These are phyloP conservation scores for Tuber indicum DNA, from an alignment of 495 filamentous ascomycete genomes.

Conservation along the genomic window DNA sequence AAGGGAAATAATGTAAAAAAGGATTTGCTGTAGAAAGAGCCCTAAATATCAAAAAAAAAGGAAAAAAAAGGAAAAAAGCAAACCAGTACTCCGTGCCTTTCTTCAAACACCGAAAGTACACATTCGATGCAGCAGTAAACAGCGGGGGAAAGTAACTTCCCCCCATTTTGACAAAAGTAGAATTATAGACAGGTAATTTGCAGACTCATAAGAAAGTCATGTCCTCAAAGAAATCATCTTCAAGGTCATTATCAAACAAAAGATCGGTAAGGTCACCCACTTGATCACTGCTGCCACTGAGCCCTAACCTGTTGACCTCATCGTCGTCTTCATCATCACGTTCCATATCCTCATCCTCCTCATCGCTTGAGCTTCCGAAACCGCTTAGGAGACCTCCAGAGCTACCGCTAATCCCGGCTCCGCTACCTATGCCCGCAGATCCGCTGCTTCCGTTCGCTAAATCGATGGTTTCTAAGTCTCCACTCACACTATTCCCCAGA, in stretches of 20 bases:
- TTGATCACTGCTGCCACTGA: slow-evolving; percentile 42
- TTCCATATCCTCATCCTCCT: slow-evolving; percentile 92
- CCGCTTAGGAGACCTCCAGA: slow-evolving; percentile 72
- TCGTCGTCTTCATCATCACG: slow-evolving; percentile 71
- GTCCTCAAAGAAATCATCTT: slow-evolving; percentile 39
- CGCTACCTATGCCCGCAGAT: slow-evolving; percentile 50
- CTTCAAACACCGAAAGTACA: slow-evolving; percentile 1
- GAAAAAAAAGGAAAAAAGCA: neutral
- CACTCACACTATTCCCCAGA: slow-evolving; percentile 50
- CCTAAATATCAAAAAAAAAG: slow-evolving; percentile 4
- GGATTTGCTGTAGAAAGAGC: neutral
- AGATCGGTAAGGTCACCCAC: slow-evolving; percentile 42
- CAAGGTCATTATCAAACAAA: slow-evolving; percentile 41
- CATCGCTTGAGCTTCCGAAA: slow-evolving; percentile 93
- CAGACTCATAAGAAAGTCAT: slow-evolving; percentile 39
- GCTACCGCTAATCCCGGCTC: slow-evolving; percentile 55
- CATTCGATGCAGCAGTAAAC: neutral
- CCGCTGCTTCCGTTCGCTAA: slow-evolving; percentile 59
- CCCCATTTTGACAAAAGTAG: slow-evolving; percentile 12
- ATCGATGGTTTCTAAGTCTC: slow-evolving; percentile 68
- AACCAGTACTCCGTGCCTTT: slow-evolving; percentile 1
- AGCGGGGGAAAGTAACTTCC: neutral
- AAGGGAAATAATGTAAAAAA: slow-evolving; percentile 9
- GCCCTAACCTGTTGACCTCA: slow-evolving; percentile 38
- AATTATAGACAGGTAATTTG: slow-evolving; percentile 29